phyloP scores from a whole-genome alignment of 768 basidiomycete genomes.

The Calvatia gigantea region DNA sequence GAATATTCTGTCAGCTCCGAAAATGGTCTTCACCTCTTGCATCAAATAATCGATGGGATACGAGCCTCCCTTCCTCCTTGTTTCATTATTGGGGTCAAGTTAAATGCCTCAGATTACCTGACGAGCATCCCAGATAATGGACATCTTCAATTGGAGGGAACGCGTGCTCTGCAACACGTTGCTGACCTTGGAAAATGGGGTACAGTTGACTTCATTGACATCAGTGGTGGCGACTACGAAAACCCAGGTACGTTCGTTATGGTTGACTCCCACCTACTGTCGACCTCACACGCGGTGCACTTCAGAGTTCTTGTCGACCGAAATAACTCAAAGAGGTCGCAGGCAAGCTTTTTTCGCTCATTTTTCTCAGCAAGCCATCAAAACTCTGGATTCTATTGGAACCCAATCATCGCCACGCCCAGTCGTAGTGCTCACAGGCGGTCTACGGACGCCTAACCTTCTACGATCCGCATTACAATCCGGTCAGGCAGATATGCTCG shows the following conservation, averaged over 20 bases:
- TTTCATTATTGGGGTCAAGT: slow-evolving; percentile 77
- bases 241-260: slow-evolving; percentile 47
- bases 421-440: slow-evolving; percentile 78
- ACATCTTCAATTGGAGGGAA: slow-evolving; percentile 24
- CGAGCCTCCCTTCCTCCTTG: slow-evolving; percentile 46
- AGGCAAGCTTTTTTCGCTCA: slow-evolving; percentile 73
- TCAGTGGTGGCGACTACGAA: slow-evolving; percentile 87
- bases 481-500: slow-evolving; percentile 68
- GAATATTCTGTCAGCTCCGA: slow-evolving; percentile 43
- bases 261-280: neutral
- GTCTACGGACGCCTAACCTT: slow-evolving; percentile 57
- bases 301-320: slow-evolving; percentile 42
- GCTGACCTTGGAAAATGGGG: slow-evolving; percentile 59
- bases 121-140: slow-evolving; percentile 20
- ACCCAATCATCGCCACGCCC: slow-evolving; percentile 34
- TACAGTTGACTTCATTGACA: slow-evolving; percentile 78
- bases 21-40: slow-evolving; percentile 55
- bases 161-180: slow-evolving; percentile 58
- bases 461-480: slow-evolving; percentile 50
- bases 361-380: slow-evolving; percentile 58
- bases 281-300: neutral
- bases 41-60: slow-evolving; percentile 51
- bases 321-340: slow-evolving; percentile 21
- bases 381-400: slow-evolving; percentile 30
- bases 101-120: slow-evolving; percentile 77